phyloP scores from a whole-genome alignment of 208 protist genomes.

The Endotrypanum monterogeii region DNA sequence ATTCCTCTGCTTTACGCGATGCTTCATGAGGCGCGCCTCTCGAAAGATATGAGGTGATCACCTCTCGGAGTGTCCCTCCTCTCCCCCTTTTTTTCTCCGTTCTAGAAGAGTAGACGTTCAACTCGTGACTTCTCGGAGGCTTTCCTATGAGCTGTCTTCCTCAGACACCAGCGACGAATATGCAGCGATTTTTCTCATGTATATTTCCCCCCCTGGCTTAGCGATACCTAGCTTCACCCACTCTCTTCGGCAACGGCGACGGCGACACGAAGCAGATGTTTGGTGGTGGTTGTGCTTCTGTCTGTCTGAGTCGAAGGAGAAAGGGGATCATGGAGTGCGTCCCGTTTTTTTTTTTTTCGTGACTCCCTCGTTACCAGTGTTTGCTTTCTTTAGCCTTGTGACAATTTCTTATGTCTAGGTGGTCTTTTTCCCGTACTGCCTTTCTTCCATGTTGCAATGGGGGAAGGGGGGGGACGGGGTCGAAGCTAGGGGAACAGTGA shows the following conservation, averaged over 20 bases:
- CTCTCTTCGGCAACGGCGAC: background rate
- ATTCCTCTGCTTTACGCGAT: constrained; percentile 83
- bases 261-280: background rate
- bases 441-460: background rate
- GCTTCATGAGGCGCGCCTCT: constrained; percentile 70
- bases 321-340: background rate
- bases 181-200: background rate
- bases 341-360: background rate
- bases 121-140: background rate
- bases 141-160: background rate
- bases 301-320: background rate
- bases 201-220: background rate
- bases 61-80: background rate
- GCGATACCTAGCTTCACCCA: background rate
- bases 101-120: background rate
- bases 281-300: background rate
- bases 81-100: background rate
- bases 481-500: background rate
- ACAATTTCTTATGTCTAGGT: background rate
- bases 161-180: background rate
- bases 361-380: background rate
- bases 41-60: constrained; percentile 40
- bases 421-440: background rate
- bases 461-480: too few relatives aligned
- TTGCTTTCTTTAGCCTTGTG: background rate